Percentiles rank a stretch among this genome's conserved stretches.
phyloP scores from a whole-genome alignment of 2,329 filamentous ascomycete genomes.

The Hymenoscyphus scutula region DNA sequence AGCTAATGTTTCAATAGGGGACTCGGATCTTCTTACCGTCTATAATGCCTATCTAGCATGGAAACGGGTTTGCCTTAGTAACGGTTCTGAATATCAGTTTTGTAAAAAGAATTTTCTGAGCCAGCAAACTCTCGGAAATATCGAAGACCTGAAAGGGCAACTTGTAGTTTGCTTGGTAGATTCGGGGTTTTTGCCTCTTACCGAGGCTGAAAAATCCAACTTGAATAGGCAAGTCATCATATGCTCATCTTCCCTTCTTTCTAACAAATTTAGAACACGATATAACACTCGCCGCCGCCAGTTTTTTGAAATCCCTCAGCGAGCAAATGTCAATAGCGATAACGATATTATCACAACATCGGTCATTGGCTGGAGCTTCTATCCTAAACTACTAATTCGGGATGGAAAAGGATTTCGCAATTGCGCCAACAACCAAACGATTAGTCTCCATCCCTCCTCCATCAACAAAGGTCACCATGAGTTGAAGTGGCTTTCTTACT shows the following conservation, averaged over 20 bases:
- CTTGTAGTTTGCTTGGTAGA: constrained; percentile 82
- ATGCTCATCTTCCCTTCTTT: background rate
- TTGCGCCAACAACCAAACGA: constrained; percentile 86
- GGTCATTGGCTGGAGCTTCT: constrained; percentile 91
- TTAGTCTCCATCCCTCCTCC: constrained; percentile 82
- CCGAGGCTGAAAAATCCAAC: constrained; percentile 66
- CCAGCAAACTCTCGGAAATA: constrained; percentile 82
- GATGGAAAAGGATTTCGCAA: constrained; percentile 89
- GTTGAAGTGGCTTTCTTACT: constrained; percentile 85
- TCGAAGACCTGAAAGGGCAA: constrained; percentile 94
- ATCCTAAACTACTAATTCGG: constrained; percentile 83
- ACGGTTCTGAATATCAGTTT: constrained; percentile 77
- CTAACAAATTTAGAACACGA: constrained; percentile 45
- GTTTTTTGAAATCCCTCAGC: constrained; percentile 79
- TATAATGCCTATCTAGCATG: constrained; percentile 93
- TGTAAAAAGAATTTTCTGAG: constrained; percentile 94
- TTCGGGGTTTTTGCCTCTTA: constrained; percentile 76
- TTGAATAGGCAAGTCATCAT: constrained; percentile 54
- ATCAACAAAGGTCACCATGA: constrained; percentile 74
- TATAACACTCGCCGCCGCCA: constrained; percentile 61
- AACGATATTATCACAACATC: constrained; percentile 78
- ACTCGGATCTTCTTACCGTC: constrained; percentile 87
- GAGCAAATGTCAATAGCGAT: constrained; percentile 71
- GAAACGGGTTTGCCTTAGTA: constrained; percentile 74
- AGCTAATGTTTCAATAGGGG: constrained; percentile 53